Percentiles rank a stretch among this genome's conserved stretches.
Evolutionary conservation across 352 stramenopile genomes (phyloP).

Genomic region (Globisporangium nodosum): DNA sequence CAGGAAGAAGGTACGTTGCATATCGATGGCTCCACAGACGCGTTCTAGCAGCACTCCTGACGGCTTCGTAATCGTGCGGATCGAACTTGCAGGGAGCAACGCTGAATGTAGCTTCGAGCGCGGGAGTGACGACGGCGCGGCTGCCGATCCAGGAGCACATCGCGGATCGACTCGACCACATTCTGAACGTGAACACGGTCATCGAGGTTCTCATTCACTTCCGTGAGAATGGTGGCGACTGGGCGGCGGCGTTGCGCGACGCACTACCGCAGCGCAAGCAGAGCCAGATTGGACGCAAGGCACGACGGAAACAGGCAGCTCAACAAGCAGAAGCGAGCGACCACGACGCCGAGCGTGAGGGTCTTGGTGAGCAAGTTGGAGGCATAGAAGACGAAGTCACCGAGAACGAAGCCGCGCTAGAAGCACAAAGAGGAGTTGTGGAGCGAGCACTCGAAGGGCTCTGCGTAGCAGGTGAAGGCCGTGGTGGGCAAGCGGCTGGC

Average conservation of each 20-base stretch:
- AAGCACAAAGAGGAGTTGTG: neutral
- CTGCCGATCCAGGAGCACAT: slow-evolving; percentile 75
- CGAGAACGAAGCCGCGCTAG: neutral
- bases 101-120: slow-evolving; percentile 36
- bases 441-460: no score
- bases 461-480: no score
- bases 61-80: neutral
- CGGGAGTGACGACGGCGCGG: slow-evolving; percentile 47
- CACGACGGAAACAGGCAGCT: slow-evolving; percentile 13
- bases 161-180: slow-evolving; percentile 61
- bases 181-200: slow-evolving; percentile 80
- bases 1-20: slow-evolving; percentile 42
- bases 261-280: slow-evolving; percentile 51
- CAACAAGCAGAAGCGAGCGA: neutral
- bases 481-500: no score
- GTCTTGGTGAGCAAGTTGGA: no score
- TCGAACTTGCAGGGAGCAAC: slow-evolving; percentile 35
- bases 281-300: slow-evolving; percentile 30
- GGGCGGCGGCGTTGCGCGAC: slow-evolving; percentile 36
- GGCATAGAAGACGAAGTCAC: neutral
- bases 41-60: neutral
- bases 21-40: neutral
- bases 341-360: neutral
- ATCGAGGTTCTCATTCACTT: slow-evolving; percentile 65
- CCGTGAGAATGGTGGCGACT: slow-evolving; percentile 32